Evolutionary conservation across 805 yeast species (phyloP), one percentile per base, ranked within the genome.

Genomic region (Phaffomyces thermotolerans): DNA sequence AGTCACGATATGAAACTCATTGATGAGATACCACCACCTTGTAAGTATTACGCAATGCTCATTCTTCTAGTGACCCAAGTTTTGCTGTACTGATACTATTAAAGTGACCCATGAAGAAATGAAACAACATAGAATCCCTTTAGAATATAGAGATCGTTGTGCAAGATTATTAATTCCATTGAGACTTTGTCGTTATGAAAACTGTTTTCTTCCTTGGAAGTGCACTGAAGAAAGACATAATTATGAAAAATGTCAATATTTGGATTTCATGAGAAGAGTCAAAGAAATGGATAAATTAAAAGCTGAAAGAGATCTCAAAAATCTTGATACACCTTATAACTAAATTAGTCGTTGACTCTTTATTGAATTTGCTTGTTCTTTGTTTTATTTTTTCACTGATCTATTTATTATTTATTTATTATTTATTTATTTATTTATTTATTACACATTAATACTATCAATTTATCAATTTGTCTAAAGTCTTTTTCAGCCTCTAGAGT

Each of bases 171-270:
- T 78, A 49, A 72, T 80, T 24, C 84, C 84, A 15, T 63, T 79
- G 45, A 77, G 77, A 62, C 73, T 75, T 54, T 79, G 86, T 58
- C 74, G 85, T 45, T 65, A 67, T 41, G 81, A 79, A 52, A 71
- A 73, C 12, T 63, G 67, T 57, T 79, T 66, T 53, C 52, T 79
- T 60, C 86, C 86, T 27, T 79, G 84, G 84, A 78, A 76, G 54
- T 86, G 95, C 56, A 71, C 74, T 46, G 82, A 82, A 51, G 87
- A 82, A 66, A 78, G 88, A 61, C 95, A 87, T 54, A 79, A 72
- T 35, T 87, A 89, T 72, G 95, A 86, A 63, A 84, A 84, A 60
- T 86, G 95, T 63, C 84, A 86, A 65, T 83, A 83, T 62, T 64
- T 80, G 63, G 95, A 87, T 60, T 85, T 82, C 68, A 74, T 79